Base-by-base conservation (phyloP, 1,284 basidiomycete species). In the Fistulina hepatica region DNA sequence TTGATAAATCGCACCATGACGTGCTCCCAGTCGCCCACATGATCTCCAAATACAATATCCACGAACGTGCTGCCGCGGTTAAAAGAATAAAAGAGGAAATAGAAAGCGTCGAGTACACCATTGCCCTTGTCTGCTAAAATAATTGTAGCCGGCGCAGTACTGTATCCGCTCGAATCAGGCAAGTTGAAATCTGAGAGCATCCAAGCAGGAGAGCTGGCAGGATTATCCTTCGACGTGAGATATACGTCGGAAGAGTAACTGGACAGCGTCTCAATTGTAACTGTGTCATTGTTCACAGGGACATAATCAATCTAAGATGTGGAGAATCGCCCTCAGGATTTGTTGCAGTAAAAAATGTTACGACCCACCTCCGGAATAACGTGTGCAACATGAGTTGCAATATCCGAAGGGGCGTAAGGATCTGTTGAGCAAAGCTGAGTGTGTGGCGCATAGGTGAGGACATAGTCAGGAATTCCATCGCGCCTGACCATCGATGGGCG, bases 1-100 rank as follows among this genome's bases (percentile, higher is more conserved):
- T 58, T 48, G 23, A 52, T 42, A 46, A 61, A 61, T 25, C 59
- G 56, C n/a, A 61, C 52, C 57, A 59, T 59, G 30, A 49, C 50
- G 44, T 60, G 56, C 44, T 61, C 59, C 58, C 57, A 59, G 40
- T 61, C 59, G 4, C 58, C 57, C 34, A 58, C 51, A 34, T 54
- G 52, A 34, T 52, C 44, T 16, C 52, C 48, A 34, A 54, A 52
- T 36, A 48, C 45, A n/a, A 52, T 41, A 26, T 46, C 55, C 15
- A 54, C 47, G 21, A 53, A 51, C 41, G 40, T 42, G 27, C 34
- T 40, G 9, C 54, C 57, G 21, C 50, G 46, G 33, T 60, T 51
- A 41, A 48, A 60, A 2, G 54, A 53, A 35, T 52, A 55, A 45
- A 56, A 55, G 42, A 55, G 68, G 52, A 64, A 64, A 48, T 60